These are phyloP conservation scores for Colletotrichum sp. DNA, from an alignment of 2,329 filamentous ascomycete genomes.

Conservation along the genomic window DNA sequence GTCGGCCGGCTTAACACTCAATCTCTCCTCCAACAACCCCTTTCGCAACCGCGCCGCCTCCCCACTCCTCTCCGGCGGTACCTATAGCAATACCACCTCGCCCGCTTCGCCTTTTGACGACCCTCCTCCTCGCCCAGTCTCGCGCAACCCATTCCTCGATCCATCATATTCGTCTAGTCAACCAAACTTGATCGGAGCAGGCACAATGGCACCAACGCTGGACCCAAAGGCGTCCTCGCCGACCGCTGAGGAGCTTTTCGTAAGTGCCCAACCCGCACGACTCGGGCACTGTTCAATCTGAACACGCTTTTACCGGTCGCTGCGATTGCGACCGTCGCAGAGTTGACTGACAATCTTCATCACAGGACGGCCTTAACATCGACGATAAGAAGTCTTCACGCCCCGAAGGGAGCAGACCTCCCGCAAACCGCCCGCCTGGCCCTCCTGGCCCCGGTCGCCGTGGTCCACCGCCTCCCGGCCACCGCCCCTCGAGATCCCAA, in stretches of 20 bases:
- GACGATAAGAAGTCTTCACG: slow-evolving; percentile 57
- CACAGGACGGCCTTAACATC: slow-evolving; percentile 71
- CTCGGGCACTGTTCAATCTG: neutral
- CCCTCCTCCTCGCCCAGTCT: slow-evolving; percentile 64
- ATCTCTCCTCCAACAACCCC: slow-evolving; percentile 82
- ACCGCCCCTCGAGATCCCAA: slow-evolving; percentile 69
- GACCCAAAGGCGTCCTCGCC: slow-evolving; percentile 53
- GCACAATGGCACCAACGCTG: slow-evolving; percentile 55
- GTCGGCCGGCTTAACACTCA: slow-evolving; percentile 61
- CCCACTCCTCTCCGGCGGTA: slow-evolving; percentile 42
- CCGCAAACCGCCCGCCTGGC: slow-evolving; percentile 42
- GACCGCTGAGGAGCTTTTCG: slow-evolving; percentile 76
- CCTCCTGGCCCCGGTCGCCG: slow-evolving; percentile 47
- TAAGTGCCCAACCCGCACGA: slow-evolving; percentile 53
- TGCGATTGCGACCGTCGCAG: neutral
- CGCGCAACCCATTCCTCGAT: slow-evolving; percentile 79
- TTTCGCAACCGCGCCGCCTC: slow-evolving; percentile 77
- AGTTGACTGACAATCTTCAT: slow-evolving; percentile 16
- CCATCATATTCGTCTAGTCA: slow-evolving; percentile 41
- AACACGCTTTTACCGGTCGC: neutral
- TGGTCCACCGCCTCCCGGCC: slow-evolving; percentile 49
- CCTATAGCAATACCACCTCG: slow-evolving; percentile 39
- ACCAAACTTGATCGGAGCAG: slow-evolving; percentile 42
- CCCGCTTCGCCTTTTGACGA: slow-evolving; percentile 66
- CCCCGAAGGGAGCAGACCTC: slow-evolving; percentile 31